A percentile compares a stretch with the other conserved stretches of the same genome.
Evolutionary conservation across 495 filamentous ascomycete species (phyloP).

Genomic region (Xylaria scruposa): DNA sequence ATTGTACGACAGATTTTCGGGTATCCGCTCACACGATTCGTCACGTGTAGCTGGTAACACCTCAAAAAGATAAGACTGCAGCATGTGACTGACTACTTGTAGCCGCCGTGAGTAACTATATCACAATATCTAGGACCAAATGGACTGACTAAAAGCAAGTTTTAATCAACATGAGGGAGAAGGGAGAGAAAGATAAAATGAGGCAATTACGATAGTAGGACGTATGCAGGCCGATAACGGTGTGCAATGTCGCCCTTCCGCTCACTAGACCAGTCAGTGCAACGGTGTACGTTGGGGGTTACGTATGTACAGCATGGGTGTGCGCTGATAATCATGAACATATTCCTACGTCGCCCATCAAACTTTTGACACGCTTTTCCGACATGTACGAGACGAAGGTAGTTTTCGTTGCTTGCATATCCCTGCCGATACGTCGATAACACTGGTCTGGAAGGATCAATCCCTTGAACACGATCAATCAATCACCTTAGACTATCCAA

Average conservation of each 20-base stretch:
- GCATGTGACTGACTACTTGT: background rate
- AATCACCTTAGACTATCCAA: no score
- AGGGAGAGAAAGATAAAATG: background rate
- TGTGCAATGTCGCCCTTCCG: background rate
- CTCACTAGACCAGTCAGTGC: background rate
- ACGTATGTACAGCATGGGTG: slow-evolving; percentile 9
- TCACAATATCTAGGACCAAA: background rate
- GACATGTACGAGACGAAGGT: slow-evolving; percentile 8
- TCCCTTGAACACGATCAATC: background rate
- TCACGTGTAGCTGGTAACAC: background rate
- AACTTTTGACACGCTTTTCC: slow-evolving; percentile 16
- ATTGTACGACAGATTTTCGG: background rate
- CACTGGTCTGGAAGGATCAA: background rate
- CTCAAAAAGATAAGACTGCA: background rate
- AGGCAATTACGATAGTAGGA: background rate
- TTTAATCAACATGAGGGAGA: background rate
- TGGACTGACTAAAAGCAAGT: background rate
- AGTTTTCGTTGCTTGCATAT: slow-evolving; percentile 5
- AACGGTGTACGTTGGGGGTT: background rate
- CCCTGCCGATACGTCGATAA: background rate
- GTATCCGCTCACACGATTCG: background rate
- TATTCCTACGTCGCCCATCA: background rate
- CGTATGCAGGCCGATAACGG: background rate
- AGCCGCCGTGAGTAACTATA: background rate
- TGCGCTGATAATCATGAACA: background rate